Conservation (phyloP, 2,329 filamentous ascomycete genomes). For the Beauveria varroae region DNA sequence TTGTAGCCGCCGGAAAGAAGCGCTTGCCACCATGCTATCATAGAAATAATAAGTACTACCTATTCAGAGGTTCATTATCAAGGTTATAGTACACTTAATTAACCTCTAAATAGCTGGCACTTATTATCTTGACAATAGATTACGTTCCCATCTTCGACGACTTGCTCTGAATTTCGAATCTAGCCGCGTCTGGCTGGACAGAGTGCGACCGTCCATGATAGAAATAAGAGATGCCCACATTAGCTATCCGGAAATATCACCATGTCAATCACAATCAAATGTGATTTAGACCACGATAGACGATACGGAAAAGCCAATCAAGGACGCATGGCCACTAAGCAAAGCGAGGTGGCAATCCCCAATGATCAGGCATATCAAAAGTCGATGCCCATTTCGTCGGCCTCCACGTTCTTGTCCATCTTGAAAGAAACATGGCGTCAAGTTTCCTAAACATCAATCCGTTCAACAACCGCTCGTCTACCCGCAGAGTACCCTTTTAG, state of each 20-base stretch:
- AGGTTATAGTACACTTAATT: no score
- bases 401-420: slow-evolving; percentile 20
- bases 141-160: no score
- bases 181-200: slow-evolving; percentile 19
- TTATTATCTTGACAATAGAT: no score
- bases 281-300: not conserved
- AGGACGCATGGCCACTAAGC: slow-evolving; percentile 18
- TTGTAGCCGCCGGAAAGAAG: no score
- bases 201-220: slow-evolving; percentile 20
- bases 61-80: no score
- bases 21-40: no score
- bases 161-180: slow-evolving; percentile 10
- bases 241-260: not conserved
- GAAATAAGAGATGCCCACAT: slow-evolving; percentile 18
- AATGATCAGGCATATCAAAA: slow-evolving; percentile 16
- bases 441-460: not conserved
- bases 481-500: not conserved
- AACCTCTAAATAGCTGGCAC: no score
- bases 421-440: slow-evolving; percentile 14
- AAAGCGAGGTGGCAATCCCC: slow-evolving; percentile 24
- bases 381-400: slow-evolving; percentile 24
- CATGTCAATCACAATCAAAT: not conserved
- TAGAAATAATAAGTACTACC: no score
- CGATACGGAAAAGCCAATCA: slow-evolving; percentile 12
- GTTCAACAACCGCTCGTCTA: no score